Percentiles rank a stretch among this genome's conserved stretches.
Evolutionary conservation across 768 basidiomycete genomes (phyloP).

Genomic region (Lactifluus rugatus): DNA sequence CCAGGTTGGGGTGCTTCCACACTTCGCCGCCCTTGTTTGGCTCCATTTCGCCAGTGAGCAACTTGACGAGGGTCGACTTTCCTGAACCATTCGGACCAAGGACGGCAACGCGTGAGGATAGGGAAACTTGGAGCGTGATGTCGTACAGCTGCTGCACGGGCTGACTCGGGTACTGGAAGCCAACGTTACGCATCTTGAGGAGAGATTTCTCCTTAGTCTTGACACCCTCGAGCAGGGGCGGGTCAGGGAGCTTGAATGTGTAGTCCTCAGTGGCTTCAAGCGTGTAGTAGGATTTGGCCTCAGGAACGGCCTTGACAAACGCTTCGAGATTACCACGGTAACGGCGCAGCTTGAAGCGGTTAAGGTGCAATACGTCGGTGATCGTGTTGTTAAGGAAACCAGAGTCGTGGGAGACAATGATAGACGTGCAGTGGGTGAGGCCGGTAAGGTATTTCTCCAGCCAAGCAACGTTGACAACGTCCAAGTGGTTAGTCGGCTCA

Average conservation of each 20-base stretch:
- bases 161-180: conserved; percentile 90
- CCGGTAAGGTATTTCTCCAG: conserved; percentile 86
- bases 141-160: conserved; percentile 85
- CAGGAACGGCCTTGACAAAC: conserved; percentile 90
- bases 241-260: conserved; percentile 96
- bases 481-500: conserved; percentile 95
- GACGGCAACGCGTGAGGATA: conserved; percentile 96
- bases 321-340: conserved; percentile 93
- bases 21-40: conserved; percentile 93
- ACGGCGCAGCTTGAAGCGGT: conserved; percentile 95
- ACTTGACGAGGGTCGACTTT: conserved; percentile 94
- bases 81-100: conserved; percentile 99
- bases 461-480: conserved; percentile 97
- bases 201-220: conserved; percentile 99
- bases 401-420: conserved; percentile 98
- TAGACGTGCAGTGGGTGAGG: conserved; percentile 88
- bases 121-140: conserved; percentile 92
- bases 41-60: conserved; percentile 94
- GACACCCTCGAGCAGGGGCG: conserved; percentile 96
- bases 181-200: conserved; percentile 95
- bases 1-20: conserved; percentile 99
- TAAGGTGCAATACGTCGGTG: conserved; percentile 94
- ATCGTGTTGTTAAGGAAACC: conserved; percentile 97
- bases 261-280: conserved; percentile 95
- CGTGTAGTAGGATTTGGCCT: conserved; percentile 97